Base-by-base conservation (phyloP, 768 basidiomycete species). In the Roridomyces roridus region DNA sequence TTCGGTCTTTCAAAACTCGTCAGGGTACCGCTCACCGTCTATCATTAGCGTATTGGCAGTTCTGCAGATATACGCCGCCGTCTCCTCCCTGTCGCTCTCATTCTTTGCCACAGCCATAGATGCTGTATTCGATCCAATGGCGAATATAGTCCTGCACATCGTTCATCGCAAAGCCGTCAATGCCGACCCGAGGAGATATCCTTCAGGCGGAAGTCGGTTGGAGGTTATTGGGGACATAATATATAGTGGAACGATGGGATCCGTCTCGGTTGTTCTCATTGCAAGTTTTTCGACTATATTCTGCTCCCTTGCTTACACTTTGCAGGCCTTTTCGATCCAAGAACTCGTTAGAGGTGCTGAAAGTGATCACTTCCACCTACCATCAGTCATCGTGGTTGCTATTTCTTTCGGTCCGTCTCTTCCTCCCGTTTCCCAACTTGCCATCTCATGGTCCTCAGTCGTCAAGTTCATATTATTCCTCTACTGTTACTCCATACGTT, bases 71-170 rank as follows among this genome's bases (percentile, higher is more conserved):
- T 89, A 87, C 65, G 87, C 82, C 5, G 86, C 87, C 12, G 74
- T 81, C 37, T 80, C 81, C 14, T 84, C 83, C 6, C 64, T 79
- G 1, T 85, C 84, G 0, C 74, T 89, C 11, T 84, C 85, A 2
- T 70, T 88, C 53, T 79, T 88, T 45, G 85, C 85, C 6, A 86
- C 84, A 2, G 80, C 77, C 11, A 80, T 85, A 51, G 86, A 88
- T 67, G 80, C 84, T 4, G 68, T 84, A 10, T 80, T 74, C 54
- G 82, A 83, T 57, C 70, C 79, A 24, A 73, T 76, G 15, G 78
- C 78, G 56, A 82, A 82, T 51, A 51, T 80, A 26, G 68, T 83
- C 15, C 72, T 83, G 9, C 72, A 73, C 57, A 80, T 72, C 65
- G 69, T 85, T 7, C 82, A 88, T 68, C 71, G 75, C 47, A 80